Percentiles rank a stretch among this genome's conserved stretches.
These are phyloP conservation scores for Cadophora malorum DNA, from an alignment of 2,329 filamentous ascomycete species.

Conservation along the genomic window DNA sequence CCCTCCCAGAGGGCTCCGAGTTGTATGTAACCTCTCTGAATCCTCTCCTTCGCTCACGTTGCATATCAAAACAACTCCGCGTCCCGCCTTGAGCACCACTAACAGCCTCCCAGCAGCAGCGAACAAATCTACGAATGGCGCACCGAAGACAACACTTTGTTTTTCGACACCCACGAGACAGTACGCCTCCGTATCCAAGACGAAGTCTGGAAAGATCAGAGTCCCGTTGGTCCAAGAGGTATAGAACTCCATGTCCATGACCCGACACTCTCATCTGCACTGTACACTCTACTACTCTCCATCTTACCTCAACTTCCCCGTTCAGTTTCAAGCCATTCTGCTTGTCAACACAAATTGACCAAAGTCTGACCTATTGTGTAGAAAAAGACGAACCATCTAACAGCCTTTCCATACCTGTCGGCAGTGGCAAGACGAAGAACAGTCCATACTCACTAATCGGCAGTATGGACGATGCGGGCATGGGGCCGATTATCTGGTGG, in stretches of 20 bases:
- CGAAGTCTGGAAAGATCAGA: slow-evolving; percentile 91
- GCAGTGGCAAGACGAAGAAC: slow-evolving; percentile 47
- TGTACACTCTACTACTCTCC: slow-evolving; percentile 49
- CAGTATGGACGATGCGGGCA: slow-evolving; percentile 66
- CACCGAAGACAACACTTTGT: slow-evolving; percentile 55
- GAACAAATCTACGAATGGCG: slow-evolving; percentile 27
- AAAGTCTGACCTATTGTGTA: slow-evolving; percentile 48
- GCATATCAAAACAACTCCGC: background rate
- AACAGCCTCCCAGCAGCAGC: slow-evolving; percentile 12
- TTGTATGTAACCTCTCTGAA: slow-evolving; percentile 59
- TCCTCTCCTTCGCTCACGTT: background rate
- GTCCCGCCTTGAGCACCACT: slow-evolving; percentile 4
- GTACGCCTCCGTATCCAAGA: slow-evolving; percentile 85
- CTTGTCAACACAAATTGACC: too few relatives aligned
- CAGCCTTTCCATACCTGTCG: slow-evolving; percentile 45
- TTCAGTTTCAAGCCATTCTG: too few relatives aligned
- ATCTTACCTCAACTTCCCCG: slow-evolving; percentile 48
- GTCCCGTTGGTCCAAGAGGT: slow-evolving; percentile 65
- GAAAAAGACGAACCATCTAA: slow-evolving; percentile 65
- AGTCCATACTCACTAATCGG: slow-evolving; percentile 75
- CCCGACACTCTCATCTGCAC: background rate
- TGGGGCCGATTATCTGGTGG: slow-evolving; percentile 71
- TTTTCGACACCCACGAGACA: slow-evolving; percentile 88
- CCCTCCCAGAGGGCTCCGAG: slow-evolving; percentile 73
- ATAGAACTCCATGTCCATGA: background rate